phyloP scores from a whole-genome alignment of 371 early-diverging fungal genomes.

The Mycotypha africana region DNA sequence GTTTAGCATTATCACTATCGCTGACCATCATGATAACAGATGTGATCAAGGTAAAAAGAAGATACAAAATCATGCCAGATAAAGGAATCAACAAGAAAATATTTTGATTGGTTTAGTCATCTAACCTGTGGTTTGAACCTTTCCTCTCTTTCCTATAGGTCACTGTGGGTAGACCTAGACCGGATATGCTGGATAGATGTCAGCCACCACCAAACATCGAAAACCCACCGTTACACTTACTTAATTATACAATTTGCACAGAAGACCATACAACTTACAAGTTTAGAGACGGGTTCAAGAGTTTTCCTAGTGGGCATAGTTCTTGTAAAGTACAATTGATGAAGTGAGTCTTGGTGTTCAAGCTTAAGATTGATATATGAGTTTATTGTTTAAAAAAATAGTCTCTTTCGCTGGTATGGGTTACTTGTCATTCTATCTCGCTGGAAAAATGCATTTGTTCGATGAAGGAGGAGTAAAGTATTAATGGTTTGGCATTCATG shows the following conservation, averaged over 20 bases:
- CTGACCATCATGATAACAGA: constrained; percentile 71
- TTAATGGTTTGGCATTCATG: background rate
- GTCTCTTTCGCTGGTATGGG: constrained; percentile 75
- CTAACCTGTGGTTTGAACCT: no score
- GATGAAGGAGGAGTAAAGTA: constrained; percentile 52
- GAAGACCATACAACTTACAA: constrained; percentile 34
- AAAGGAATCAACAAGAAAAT: no score
- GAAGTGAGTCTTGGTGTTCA: no score
- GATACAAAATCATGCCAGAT: no score
- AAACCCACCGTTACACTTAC: constrained; percentile 57
- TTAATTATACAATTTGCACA: constrained; percentile 43
- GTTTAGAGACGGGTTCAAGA: constrained; percentile 80
- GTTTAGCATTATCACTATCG: constrained; percentile 55
- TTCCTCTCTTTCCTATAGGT: no score
- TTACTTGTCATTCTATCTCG: constrained; percentile 64
- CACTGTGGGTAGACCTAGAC: constrained; percentile 69
- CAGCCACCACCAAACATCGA: constrained; percentile 44
- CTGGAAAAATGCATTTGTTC: constrained; percentile 65
- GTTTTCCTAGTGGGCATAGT: constrained; percentile 94
- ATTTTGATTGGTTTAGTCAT: no score
- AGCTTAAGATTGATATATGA: no score
- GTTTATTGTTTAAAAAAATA: no score
- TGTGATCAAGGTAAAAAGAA: constrained; percentile 39
- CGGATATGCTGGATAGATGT: constrained; percentile 93
- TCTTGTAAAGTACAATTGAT: constrained; percentile 56